Base-by-base conservation (phyloP, 225 moss, liverwort and hornwort species). In the Climacium dendroides region DNA sequence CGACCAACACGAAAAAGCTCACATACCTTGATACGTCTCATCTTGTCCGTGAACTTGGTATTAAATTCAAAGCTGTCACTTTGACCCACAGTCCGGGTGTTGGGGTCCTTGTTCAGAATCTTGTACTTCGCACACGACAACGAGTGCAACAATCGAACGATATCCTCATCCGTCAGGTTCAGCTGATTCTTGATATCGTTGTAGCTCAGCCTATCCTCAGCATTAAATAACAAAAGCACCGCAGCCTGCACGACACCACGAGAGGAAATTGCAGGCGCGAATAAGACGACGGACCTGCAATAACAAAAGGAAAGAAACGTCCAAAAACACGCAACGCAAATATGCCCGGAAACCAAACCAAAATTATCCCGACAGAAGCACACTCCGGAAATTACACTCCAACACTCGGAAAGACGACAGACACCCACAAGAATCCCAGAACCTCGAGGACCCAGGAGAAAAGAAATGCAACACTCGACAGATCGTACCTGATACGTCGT, bases 51-150 rank as follows among this genome's bases (percentile, higher is more conserved):
- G 77, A 98, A 98, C 87, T 96, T 98, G 52, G 94, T 92, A 83
- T 98, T 98, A 81, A 97, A 98, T 88, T 98, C 98, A 41, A 98
- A 98, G 74, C 25, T 91, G 87, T 98, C 98, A 83, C 60, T 93
- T 73, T 93, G 90, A 37, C 93, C 91, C 61, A 98, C 96, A 7
- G 85, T 89, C 86, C 95, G 97, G 22, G 95, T 91, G 87, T 83
- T 97, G 23, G 95, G 94, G 82, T 95, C 95, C 89, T 98, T 98
- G 90, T 96, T 96, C 22, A 98, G 87, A 88, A 98, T 97, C 88
- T 94, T 98, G 93, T 98, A 96, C 81, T 98, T 98, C 5, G 98
- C 98, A 93, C 98, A 98, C 78, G 98, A 98, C 87, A 98, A 90
- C 54, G 98, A 98, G 91, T 98, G 98, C 84, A 98, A 87, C 93